Evolutionary conservation across 2,329 filamentous ascomycete genomes (phyloP), one percentile per base, ranked within the genome.

Genomic region (Alternaria burnsii): DNA sequence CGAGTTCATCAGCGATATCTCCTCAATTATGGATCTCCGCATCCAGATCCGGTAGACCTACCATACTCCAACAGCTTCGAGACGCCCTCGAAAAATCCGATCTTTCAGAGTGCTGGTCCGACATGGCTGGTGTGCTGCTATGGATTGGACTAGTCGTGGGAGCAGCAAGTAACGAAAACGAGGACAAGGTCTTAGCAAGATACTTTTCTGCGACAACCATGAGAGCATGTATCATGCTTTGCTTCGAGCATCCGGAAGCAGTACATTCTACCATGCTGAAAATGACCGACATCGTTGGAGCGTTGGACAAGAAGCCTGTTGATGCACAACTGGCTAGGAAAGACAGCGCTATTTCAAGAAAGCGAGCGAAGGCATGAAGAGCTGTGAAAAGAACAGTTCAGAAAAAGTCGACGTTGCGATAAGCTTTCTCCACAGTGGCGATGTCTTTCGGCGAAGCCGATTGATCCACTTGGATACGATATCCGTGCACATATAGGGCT

Each of bases 61-160:
- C 42, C 1, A 68, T 76, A 32, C 71, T 79, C 5, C 42, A 30
- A 4, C 34, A 62, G 18, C 62, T 79, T 12, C 67, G 67, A 40
- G 56, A 58, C 4, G 66, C 70, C 3, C 67, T 79, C 40, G 59
- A 74, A 28, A 66, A 58, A n/a, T 76, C 75, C 3, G 65, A 78
- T 48, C 55, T 77, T 30, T 72, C 73, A 4, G 67, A 73, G 22
- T 74, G 71, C 46, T 79, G 78, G 77, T 55, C 57, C 47, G 75
- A 78, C 55, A 74, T 79, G 71, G 73, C 73, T 1, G 78, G 78
- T 42, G 74, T 79, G n/a, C 68, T 79, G 2, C 65, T 79, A 36
- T 80, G 77, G 77, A 66, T 78, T 47, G 68, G 69, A 0, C 71
- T 79, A 8, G 68, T 73, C 7, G 65, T 69, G 22, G 77, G 74